Percentiles rank a stretch among this genome's conserved stretches.
Conservation (phyloP, 768 basidiomycete genomes). For the Stropharia rugosoannulata region DNA sequence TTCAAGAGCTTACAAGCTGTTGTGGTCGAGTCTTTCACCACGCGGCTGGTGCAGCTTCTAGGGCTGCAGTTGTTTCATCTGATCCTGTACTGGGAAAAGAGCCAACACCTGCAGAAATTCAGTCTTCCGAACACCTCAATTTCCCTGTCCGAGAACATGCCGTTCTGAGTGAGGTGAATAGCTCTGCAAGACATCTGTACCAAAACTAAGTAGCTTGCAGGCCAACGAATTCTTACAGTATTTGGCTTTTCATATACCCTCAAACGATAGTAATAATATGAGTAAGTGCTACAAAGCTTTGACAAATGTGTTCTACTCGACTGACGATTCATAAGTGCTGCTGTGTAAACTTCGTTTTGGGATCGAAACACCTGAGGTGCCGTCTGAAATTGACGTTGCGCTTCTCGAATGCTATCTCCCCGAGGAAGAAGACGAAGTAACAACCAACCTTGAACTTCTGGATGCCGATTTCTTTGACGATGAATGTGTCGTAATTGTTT, state of each 20-base stretch:
- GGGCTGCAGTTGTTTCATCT: constrained; percentile 50
- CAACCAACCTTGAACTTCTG: constrained; percentile 49
- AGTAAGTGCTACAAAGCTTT: constrained; percentile 17
- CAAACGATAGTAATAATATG: constrained; percentile 25
- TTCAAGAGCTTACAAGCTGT: constrained; percentile 57
- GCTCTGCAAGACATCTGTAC: constrained; percentile 19
- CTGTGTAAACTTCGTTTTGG: constrained; percentile 53
- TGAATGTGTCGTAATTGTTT: constrained; percentile 62
- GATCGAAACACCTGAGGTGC: constrained; percentile 33
- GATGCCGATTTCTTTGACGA: constrained; percentile 83
- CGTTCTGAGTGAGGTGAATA: constrained; percentile 50
- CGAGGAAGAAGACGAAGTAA: constrained; percentile 37
- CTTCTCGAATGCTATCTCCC: constrained; percentile 55
- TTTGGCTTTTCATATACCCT: constrained; percentile 46
- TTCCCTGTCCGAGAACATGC: constrained; percentile 52
- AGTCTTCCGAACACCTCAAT: constrained; percentile 21
- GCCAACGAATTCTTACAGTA: constrained; percentile 48
- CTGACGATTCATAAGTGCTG: constrained; percentile 43
- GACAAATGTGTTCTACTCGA: background rate
- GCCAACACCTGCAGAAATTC: constrained; percentile 31
- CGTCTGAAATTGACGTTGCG: constrained; percentile 45
- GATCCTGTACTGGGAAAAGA: constrained; percentile 21
- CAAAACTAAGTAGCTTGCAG: constrained; percentile 30
- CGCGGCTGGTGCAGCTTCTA: constrained; percentile 62
- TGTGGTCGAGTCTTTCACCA: constrained; percentile 63